A percentile compares a stretch with the other conserved stretches of the same genome.
Evolutionary conservation across 768 basidiomycete species (phyloP).

Genomic region (Punctularia strigosozonata): DNA sequence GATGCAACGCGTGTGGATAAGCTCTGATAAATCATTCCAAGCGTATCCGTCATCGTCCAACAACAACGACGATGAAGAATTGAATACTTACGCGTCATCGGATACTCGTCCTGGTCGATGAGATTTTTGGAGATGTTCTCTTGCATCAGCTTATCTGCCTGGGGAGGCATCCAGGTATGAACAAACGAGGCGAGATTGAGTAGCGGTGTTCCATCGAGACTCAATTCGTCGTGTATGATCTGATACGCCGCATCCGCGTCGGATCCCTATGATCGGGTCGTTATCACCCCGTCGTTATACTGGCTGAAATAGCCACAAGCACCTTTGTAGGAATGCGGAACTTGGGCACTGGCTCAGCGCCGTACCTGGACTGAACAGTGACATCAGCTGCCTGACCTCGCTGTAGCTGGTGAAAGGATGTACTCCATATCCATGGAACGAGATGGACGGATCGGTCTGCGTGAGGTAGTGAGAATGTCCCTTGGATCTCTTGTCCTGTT

Average conservation of each 20-base stretch:
- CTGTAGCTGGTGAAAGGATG: too few species aligned
- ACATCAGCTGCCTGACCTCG: too few species aligned
- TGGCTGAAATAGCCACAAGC: not conserved
- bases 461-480: constrained; percentile 24
- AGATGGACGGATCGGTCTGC: constrained; percentile 17
- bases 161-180: constrained; percentile 48
- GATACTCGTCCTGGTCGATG: constrained; percentile 63
- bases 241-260: constrained; percentile 39
- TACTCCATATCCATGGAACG: constrained; percentile 41
- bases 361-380: too few species aligned
- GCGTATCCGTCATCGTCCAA: too few species aligned
- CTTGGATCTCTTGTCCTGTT: constrained; percentile 33
- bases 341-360: constrained; percentile 59
- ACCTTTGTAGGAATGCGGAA: constrained; percentile 50
- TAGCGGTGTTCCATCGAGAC: constrained; percentile 40
- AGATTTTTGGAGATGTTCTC: constrained; percentile 61
- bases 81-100: constrained; percentile 31
- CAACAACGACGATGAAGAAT: not conserved
- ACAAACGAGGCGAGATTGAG: constrained; percentile 63
- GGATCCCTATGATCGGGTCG: constrained; percentile 31
- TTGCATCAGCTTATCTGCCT: constrained; percentile 41
- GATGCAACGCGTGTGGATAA: constrained; percentile 32
- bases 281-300: not conserved
- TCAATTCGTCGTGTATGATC: constrained; percentile 53
- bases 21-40: too few species aligned